Conservation (phyloP, 371 early-diverging fungal species). For the Mortierella sp. region DNA sequence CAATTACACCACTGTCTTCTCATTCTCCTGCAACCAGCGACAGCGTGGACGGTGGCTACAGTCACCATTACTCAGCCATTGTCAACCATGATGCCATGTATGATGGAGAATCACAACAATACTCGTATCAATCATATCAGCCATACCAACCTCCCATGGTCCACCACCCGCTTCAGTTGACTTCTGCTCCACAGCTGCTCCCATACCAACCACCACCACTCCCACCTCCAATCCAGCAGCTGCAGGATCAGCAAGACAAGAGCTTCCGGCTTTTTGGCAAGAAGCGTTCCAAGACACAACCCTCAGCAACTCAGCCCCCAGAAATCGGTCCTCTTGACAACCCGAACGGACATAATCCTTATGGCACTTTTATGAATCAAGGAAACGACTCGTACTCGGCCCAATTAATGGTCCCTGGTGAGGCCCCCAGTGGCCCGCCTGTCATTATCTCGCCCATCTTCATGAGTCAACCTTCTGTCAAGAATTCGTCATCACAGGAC, state of each 20-base stretch:
- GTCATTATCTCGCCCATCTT: constrained; percentile 29
- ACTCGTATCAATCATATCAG: constrained; percentile 26
- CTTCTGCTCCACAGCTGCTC: background rate
- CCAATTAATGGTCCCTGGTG: constrained; percentile 13
- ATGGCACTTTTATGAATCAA: background rate
- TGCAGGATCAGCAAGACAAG: constrained; percentile 10
- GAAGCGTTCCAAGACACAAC: constrained; percentile 51
- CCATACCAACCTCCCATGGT: background rate
- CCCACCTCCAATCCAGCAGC: constrained; percentile 5
- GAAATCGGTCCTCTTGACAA: constrained; percentile 11
- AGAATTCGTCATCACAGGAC: background rate
- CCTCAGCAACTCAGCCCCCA: constrained; percentile 33
- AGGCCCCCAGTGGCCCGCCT: constrained; percentile 15
- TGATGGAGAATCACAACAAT: constrained; percentile 22
- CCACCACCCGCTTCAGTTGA: constrained; percentile 13
- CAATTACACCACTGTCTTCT: background rate
- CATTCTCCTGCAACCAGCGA: constrained; percentile 17
- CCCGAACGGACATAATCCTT: background rate
- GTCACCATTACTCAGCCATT: constrained; percentile 20
- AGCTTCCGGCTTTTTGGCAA: constrained; percentile 42
- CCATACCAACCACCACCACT: background rate
- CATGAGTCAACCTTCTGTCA: background rate
- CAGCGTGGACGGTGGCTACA: constrained; percentile 10
- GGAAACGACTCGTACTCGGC: background rate
- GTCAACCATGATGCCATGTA: constrained; percentile 4